Evolutionary conservation across 2,329 filamentous ascomycete species (phyloP).

Genomic region (Alternaria tenuissima): DNA sequence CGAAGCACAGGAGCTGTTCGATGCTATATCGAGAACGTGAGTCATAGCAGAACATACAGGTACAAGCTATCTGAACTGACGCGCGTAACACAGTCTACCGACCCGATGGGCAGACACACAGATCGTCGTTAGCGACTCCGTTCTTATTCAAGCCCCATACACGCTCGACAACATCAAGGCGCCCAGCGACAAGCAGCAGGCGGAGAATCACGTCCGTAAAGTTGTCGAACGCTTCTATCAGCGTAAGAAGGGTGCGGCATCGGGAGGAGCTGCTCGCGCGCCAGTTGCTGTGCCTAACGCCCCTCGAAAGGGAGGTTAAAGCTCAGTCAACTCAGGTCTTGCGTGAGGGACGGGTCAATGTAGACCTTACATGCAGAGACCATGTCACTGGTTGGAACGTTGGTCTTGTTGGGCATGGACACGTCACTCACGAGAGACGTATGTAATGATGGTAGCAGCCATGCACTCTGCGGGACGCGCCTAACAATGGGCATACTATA

Average conservation of each 20-base stretch:
- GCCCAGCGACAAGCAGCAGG: conserved; percentile 53
- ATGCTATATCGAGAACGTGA: conserved; percentile 66
- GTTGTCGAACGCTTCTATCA: conserved; percentile 57
- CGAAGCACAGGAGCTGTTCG: conserved; percentile 70
- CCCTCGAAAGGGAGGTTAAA: conserved; percentile 40
- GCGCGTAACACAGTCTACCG: conserved; percentile 52
- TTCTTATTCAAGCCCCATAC: conserved; percentile 67
- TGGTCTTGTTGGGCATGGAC: rapidly evolving
- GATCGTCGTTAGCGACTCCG: conserved; percentile 69
- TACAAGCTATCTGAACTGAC: conserved; percentile 13
- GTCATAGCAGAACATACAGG: conserved; percentile 20
- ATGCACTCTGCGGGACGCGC: not conserved
- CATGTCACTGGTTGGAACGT: not conserved
- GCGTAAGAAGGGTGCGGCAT: conserved; percentile 48
- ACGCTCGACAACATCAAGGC: conserved; percentile 63
- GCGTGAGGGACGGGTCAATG: rapidly evolving
- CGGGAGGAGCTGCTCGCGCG: conserved; percentile 29
- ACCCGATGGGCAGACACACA: conserved; percentile 66
- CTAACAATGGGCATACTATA: not conserved
- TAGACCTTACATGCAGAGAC: not conserved
- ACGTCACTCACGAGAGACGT: not conserved
- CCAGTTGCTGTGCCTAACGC: conserved; percentile 44
- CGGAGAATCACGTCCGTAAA: conserved; percentile 54
- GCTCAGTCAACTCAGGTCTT: not conserved
- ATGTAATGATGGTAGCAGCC: not conserved